Evolutionary conservation across 306 rosid species (phyloP), one percentile per base, ranked within the genome.

Genomic region (Castanea crenata): DNA sequence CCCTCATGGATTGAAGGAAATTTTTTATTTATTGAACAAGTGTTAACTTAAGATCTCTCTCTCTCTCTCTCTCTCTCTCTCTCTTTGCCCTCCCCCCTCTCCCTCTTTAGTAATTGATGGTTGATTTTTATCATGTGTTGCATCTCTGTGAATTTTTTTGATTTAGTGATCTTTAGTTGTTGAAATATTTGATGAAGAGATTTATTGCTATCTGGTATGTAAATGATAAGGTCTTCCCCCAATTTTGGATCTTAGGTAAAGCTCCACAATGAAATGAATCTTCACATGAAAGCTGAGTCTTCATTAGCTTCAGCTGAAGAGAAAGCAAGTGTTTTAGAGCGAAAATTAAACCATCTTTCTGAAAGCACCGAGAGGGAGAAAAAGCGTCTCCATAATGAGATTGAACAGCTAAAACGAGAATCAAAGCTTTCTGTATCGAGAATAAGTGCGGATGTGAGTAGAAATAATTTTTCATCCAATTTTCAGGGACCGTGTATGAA

Each of bases 281-380:
- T 91, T 86, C 93, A 88, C 79, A 27, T 79, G 72, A 89, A 91
- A 83, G 97, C 96, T 0, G 98, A 92, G 89, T 83, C 90, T 80
- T 56, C 71, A 52, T 87, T 87, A 8, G 86, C 97, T 83, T 90
- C 84, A 16, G 88, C 93, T 10, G 91, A 91, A 82, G 93, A 89
- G 81, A 93, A 90, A 82, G 89, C 85, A 62, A 81, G 79, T 57
- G 71, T 78, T 74, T 79, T 95, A 54, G 90, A 95, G 80, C 74
- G 85, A 74, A 89, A 90, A 82, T 84, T 89, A 19, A 80, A 83
- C 78, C 88, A 71, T 77, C 88, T 92, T 78, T 89, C 89, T 71
- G 92, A 91, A 74, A 88, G 86, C 69, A 82, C 54, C 54, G 97
- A 87, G 79, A 87, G 88, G 84, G 97, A 89, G 69, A 95, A 85